Conservation (phyloP, 345 rosid species). For the Stellera chamaejasme region DNA sequence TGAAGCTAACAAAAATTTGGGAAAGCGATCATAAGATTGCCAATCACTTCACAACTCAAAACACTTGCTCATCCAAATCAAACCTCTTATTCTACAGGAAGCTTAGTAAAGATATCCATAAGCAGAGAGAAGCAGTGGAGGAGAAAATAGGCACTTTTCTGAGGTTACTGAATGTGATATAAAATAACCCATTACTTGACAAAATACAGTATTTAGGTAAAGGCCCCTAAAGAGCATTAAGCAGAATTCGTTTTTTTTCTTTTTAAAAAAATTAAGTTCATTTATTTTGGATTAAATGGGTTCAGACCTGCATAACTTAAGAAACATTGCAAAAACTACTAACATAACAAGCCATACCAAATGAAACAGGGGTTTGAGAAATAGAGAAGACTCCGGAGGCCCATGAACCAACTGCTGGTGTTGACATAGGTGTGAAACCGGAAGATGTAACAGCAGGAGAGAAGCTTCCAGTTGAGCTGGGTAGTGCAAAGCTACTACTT, state of each 20-base stretch:
- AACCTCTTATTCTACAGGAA: no score
- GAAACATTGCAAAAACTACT: neutral
- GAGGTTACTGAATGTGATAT: no score
- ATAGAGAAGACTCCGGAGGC: slow-evolving; percentile 30
- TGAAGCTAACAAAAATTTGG: no score
- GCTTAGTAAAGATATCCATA: no score
- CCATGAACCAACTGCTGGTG: slow-evolving; percentile 10
- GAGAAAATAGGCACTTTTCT: no score
- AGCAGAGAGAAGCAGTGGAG: no score
- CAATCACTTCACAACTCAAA: no score
- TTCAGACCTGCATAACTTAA: neutral
- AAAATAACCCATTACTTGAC: no score
- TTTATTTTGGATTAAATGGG: neutral
- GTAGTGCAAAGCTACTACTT: slow-evolving; percentile 13
- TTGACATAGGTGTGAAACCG: slow-evolving; percentile 12
- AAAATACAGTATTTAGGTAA: no score
- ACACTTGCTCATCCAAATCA: no score
- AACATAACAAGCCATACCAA: slow-evolving; percentile 30
- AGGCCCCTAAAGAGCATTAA: no score
- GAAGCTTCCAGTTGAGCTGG: slow-evolving; percentile 16
- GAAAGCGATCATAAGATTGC: no score
- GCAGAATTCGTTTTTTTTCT: neutral
- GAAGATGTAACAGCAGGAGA: slow-evolving; percentile 5
- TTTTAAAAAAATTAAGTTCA: neutral
- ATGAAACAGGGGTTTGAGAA: slow-evolving; percentile 29